These are phyloP conservation scores for Fomitiporia mediterranea DNA, from an alignment of 1,284 basidiomycete species.

Conservation along the genomic window DNA sequence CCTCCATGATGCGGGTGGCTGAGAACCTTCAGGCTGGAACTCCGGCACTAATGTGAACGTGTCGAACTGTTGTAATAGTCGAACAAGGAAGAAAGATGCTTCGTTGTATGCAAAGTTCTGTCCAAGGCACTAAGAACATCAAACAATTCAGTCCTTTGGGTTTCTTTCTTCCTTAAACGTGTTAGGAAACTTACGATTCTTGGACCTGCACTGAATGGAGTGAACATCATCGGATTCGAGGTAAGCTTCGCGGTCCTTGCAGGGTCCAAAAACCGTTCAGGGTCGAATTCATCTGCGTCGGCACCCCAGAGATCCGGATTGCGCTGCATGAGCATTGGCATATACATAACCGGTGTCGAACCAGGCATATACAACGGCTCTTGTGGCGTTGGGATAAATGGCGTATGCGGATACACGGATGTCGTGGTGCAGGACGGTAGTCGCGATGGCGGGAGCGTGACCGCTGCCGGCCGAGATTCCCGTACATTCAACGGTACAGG, in stretches of 20 bases:
- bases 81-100: slow-evolving; percentile 62
- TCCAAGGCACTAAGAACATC: slow-evolving; percentile 53
- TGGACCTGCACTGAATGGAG: slow-evolving; percentile 67
- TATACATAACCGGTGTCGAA: slow-evolving; percentile 50
- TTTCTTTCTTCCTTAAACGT: background rate
- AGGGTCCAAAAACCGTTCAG: slow-evolving; percentile 63
- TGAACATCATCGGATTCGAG: slow-evolving; percentile 60
- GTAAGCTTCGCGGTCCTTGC: slow-evolving; percentile 43
- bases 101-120: slow-evolving; percentile 74
- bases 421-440: slow-evolving; percentile 33
- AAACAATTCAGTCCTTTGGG: slow-evolving; percentile 21
- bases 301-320: slow-evolving; percentile 59
- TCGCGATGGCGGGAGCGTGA: slow-evolving; percentile 49
- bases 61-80: slow-evolving; percentile 59
- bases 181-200: slow-evolving; percentile 34
- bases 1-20: slow-evolving; percentile 58
- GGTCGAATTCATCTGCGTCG: slow-evolving; percentile 66
- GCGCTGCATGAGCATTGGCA: slow-evolving; percentile 56
- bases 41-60: slow-evolving; percentile 55
- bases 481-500: slow-evolving; percentile 66
- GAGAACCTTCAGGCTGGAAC: slow-evolving; percentile 53
- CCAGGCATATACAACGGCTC: slow-evolving; percentile 56
- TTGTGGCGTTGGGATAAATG: slow-evolving; percentile 26
- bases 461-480: slow-evolving; percentile 44
- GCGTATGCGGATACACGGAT: slow-evolving; percentile 12